Conservation (phyloP, 1,139 yeast genomes). For the Hansenula sp. region DNA sequence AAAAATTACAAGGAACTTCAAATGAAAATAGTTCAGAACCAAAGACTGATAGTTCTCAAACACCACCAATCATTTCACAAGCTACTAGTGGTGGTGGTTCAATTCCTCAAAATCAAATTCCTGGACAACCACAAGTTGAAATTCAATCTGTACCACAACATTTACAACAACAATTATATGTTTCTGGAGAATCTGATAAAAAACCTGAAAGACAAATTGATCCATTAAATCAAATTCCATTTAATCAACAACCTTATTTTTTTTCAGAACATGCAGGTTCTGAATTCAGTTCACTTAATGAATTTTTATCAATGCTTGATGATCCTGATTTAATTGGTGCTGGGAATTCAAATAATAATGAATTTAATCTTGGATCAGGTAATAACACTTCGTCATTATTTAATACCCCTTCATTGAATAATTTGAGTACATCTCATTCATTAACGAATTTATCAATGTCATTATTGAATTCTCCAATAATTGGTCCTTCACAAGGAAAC, state of each 20-base stretch:
- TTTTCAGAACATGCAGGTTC: conserved; percentile 91
- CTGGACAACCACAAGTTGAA: background rate
- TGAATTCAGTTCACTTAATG: conserved; percentile 87
- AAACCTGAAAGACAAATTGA: conserved; percentile 4
- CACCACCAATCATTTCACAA: background rate
- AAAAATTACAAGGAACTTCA: conserved; percentile 12
- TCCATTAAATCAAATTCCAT: conserved; percentile 19
- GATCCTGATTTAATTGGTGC: conserved; percentile 44
- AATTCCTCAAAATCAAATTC: background rate
- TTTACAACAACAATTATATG: conserved; percentile 14
- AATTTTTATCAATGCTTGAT: conserved; percentile 85
- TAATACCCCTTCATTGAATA: background rate
- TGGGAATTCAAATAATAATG: background rate
- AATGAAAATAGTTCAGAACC: background rate
- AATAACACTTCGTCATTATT: background rate
- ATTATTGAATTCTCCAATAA: conserved; percentile 20
- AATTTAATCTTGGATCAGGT: background rate
- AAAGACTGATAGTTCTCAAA: background rate
- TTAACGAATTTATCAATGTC: conserved; percentile 18
- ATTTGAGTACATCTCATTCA: conserved; percentile 15
- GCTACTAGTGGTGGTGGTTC: too few species aligned
- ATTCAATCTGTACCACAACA: conserved; percentile 23
- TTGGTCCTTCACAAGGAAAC: conserved; percentile 4
- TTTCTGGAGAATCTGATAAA: background rate
- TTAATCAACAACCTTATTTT: conserved; percentile 71